Evolutionary conservation across 1,284 basidiomycete genomes (phyloP).

Genomic region (Xerocomus nothofagi): DNA sequence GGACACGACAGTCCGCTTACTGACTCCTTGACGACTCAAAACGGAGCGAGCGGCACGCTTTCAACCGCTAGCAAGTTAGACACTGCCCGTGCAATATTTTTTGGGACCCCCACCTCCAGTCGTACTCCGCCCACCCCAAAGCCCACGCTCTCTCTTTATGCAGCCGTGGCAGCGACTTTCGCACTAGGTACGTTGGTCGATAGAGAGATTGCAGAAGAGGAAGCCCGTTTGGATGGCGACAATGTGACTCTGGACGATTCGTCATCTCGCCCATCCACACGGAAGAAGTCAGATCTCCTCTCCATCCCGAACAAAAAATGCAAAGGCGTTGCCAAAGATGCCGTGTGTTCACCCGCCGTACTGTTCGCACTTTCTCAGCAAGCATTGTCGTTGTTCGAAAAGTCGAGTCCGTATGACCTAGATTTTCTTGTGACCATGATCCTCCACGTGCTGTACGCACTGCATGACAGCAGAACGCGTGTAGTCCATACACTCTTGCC

Average conservation of each 20-base stretch:
- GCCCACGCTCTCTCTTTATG: constrained; percentile 59
- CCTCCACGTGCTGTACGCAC: constrained; percentile 53
- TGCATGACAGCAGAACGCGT: constrained; percentile 49
- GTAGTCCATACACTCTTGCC: constrained; percentile 39
- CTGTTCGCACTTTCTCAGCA: constrained; percentile 49
- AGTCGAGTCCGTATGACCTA: constrained; percentile 42
- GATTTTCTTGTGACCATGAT: constrained; percentile 54
- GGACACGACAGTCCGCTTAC: constrained; percentile 8
- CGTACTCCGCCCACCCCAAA: constrained; percentile 25
- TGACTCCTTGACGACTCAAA: constrained; percentile 16
- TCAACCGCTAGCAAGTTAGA: constrained; percentile 25
- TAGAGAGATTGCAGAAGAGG: constrained; percentile 32
- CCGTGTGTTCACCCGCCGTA: constrained; percentile 34
- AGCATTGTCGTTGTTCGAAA: constrained; percentile 44
- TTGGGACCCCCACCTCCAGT: constrained; percentile 25
- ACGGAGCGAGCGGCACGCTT: background rate
- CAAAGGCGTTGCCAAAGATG: constrained; percentile 31
- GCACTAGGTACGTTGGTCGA: constrained; percentile 53
- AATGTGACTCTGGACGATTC: constrained; percentile 22
- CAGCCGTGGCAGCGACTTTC: constrained; percentile 51
- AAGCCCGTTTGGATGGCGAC: constrained; percentile 29
- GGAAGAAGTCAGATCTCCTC: constrained; percentile 27
- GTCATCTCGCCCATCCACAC: constrained; percentile 22
- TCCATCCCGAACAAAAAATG: constrained; percentile 24
- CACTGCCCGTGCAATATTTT: constrained; percentile 36